Evolutionary conservation across 257 asterid genomes (phyloP), one percentile per base, ranked within the genome.

Genomic region (Leonotis leonurus): DNA sequence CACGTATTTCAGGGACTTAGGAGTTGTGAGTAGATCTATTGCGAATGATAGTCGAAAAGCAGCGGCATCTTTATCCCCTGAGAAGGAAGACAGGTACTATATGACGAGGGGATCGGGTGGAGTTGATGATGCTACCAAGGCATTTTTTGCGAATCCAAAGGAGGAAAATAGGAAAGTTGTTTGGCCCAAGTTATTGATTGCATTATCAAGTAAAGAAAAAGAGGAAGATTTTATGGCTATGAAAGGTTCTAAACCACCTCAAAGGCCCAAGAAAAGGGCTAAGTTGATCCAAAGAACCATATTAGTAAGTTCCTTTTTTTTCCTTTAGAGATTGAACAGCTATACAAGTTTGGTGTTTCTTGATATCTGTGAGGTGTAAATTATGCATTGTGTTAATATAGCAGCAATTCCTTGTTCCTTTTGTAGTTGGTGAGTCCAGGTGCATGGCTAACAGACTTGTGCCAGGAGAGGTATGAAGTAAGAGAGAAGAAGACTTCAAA

Each of bases 241-340:
- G 94, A 88, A 88, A 73, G 96, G 96, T 39, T 83, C 89, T 6
- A 88, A 85, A 67, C 96, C 86, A 8, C 92, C 96, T 51, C 95
- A 88, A 36, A 83, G 96, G 78, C 95, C 95, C 46, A 88, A 88
- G 81, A 88, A 85, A 64, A 77, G 96, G 67, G 84, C 96, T 25
- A 88, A 88, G 67, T 64, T 77, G 86, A 75, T 78, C 33, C 88
- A 82, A 57, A 83, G 82, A 76, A 81, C 84, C 36, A 81, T 85
- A 36, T 75, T 81, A 71, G 96, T 88, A 66, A 71, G 80, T 66
- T n/a, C n/a, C n/a, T n/a, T 56, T 43, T 74, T 3, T 6, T n/a
- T 27, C 46, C 12, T 26, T 13, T 16, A 9, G 3, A 30, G 16
- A 49, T 58, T 43, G 27, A 52, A 46, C 13, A 16, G 11, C 39